Evolutionary conservation across 345 rosid species (phyloP).

Genomic region (Gossypium rotundifolium): DNA sequence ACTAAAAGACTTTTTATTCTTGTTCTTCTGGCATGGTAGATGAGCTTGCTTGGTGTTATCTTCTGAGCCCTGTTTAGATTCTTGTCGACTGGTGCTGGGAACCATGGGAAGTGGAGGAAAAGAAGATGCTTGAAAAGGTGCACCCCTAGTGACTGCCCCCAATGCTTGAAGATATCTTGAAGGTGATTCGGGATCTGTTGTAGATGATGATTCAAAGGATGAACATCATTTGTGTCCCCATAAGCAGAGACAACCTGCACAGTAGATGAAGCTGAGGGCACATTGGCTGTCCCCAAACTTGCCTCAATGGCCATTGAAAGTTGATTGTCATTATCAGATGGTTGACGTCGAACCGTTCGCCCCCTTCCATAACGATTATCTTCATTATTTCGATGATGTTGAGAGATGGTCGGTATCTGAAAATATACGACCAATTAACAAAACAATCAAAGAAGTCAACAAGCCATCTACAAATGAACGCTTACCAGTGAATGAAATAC

Average conservation of each 20-base stretch:
- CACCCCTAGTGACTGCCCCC: neutral
- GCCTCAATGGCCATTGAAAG: neutral
- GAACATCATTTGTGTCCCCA: neutral
- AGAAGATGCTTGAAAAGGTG: neutral
- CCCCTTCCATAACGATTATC: neutral
- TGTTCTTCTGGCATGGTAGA: neutral
- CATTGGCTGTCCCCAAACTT: slow-evolving; percentile 9
- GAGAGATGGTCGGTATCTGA: neutral
- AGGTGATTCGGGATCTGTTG: neutral
- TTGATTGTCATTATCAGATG: neutral
- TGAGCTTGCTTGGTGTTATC: neutral
- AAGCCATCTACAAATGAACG: neutral
- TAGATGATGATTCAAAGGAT: neutral
- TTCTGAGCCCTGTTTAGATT: neutral
- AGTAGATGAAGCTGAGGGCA: slow-evolving; percentile 36
- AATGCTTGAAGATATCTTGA: neutral
- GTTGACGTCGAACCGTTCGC: neutral
- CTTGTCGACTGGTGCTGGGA: neutral
- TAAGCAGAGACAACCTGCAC: slow-evolving; percentile 10
- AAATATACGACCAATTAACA: neutral
- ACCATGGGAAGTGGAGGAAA: neutral
- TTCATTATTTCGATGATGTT: neutral
- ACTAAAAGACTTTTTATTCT: neutral
- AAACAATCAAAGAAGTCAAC: neutral
- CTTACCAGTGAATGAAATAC: neutral